A percentile compares a stretch with the other conserved stretches of the same genome.
Evolutionary conservation across 805 yeast genomes (phyloP).

Genomic region (Saccharomycopsis sp.): DNA sequence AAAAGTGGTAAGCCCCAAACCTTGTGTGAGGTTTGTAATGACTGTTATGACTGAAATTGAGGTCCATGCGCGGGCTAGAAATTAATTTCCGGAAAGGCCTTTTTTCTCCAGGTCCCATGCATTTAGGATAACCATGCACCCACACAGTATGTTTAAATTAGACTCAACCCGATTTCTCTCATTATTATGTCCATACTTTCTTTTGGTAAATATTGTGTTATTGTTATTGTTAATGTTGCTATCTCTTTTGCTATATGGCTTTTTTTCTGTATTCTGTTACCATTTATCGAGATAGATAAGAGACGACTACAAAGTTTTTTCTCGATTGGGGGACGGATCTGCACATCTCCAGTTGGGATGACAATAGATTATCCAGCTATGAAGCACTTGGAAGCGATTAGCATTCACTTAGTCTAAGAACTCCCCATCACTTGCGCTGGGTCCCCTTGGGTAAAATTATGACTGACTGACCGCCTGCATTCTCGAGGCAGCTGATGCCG

Average conservation of each 20-base stretch:
- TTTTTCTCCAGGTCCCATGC: background rate
- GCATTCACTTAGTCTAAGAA: background rate
- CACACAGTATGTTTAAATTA: background rate
- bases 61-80: background rate
- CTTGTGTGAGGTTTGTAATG: background rate
- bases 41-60: background rate
- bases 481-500: background rate
- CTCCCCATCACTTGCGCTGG: background rate
- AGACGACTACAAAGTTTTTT: no score
- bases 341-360: no score
- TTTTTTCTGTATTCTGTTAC: no score
- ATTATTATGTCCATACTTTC: background rate
- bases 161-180: background rate
- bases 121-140: background rate
- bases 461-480: background rate
- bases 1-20: background rate
- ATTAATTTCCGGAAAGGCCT: background rate
- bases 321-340: no score
- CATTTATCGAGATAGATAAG: no score
- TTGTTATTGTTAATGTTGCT: background rate
- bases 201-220: background rate
- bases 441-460: background rate
- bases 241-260: no score
- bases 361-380: no score
- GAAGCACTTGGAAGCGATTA: background rate